Conservation (phyloP, 192 early-diverging fungal genomes). For the Kickxella alabastrina region DNA sequence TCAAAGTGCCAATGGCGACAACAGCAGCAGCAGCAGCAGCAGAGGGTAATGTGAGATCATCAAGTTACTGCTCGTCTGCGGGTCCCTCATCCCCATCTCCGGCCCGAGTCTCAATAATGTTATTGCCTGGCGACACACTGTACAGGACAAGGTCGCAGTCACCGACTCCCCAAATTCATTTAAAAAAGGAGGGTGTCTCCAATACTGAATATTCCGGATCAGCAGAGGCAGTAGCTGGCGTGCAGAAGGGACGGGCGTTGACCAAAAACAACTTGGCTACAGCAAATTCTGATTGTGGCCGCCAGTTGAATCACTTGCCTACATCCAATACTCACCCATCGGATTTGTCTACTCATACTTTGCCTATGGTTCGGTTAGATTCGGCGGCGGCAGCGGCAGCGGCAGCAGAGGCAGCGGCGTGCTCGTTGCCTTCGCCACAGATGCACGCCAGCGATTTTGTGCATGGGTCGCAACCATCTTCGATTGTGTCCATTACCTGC, state of each 20-base stretch:
- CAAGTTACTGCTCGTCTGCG: slow-evolving; percentile 3
- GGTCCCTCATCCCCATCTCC: neutral
- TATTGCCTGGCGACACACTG: neutral
- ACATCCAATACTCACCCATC: neutral
- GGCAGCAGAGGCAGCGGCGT: neutral
- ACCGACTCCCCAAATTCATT: slow-evolving; percentile 1
- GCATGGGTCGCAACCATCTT: neutral
- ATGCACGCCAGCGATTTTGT: slow-evolving; percentile 11
- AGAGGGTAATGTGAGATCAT: too few species aligned
- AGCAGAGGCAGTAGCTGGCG: too few species aligned
- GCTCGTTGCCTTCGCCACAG: slow-evolving; percentile 18
- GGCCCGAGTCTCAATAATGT: neutral
- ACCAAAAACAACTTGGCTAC: too few species aligned
- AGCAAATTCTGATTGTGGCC: too few species aligned
- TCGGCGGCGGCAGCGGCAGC: neutral
- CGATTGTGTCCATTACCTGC: neutral
- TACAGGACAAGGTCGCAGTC: slow-evolving; percentile 19
- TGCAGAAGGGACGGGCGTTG: too few species aligned
- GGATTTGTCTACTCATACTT: neutral
- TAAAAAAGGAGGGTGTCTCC: too few species aligned
- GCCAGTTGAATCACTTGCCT: too few species aligned
- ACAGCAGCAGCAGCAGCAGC: neutral
- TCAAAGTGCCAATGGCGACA: slow-evolving; percentile 7
- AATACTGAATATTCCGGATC: too few species aligned
- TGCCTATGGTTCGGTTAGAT: too few species aligned